These are phyloP conservation scores for Fomitopsis pulvina DNA, from an alignment of 768 basidiomycete genomes.

Conservation along the genomic window DNA sequence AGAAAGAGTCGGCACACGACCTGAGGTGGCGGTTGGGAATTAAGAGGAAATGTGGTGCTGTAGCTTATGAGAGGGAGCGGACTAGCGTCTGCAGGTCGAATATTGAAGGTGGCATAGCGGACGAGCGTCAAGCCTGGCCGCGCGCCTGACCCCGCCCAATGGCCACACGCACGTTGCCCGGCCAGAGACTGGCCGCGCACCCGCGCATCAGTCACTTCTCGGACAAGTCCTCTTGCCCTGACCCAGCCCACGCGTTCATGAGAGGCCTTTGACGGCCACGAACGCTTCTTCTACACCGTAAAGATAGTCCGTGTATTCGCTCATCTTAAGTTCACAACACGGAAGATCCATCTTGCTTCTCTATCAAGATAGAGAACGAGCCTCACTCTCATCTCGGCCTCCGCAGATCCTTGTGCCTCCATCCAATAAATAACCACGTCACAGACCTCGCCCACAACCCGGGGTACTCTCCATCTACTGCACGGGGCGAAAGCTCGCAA, in stretches of 20 bases:
- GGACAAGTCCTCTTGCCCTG: neutral
- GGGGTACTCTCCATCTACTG: neutral
- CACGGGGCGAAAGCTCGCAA: too few relatives aligned
- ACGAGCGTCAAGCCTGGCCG: neutral
- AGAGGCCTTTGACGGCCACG: too few relatives aligned
- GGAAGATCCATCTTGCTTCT: slow-evolving; percentile 1
- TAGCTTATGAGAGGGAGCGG: slow-evolving; percentile 9
- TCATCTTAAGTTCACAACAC: neutral
- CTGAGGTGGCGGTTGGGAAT: slow-evolving; percentile 3
- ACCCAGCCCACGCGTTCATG: neutral
- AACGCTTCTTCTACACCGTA: neutral
- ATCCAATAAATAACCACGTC: neutral
- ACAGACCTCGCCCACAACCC: neutral
- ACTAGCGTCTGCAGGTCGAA: neutral
- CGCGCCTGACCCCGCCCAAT: slow-evolving; percentile 16
- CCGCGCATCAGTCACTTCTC: neutral
- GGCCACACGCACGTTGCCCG: slow-evolving; percentile 49
- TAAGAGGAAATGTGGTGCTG: neutral
- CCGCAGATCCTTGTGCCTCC: neutral
- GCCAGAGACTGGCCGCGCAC: slow-evolving; percentile 15
- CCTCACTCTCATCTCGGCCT: neutral
- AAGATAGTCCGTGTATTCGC: neutral
- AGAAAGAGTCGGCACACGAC: slow-evolving; percentile 15
- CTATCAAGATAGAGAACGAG: neutral
- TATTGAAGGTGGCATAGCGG: neutral